Conservation (phyloP, 2,329 filamentous ascomycete genomes). For the Nemania sp. region DNA sequence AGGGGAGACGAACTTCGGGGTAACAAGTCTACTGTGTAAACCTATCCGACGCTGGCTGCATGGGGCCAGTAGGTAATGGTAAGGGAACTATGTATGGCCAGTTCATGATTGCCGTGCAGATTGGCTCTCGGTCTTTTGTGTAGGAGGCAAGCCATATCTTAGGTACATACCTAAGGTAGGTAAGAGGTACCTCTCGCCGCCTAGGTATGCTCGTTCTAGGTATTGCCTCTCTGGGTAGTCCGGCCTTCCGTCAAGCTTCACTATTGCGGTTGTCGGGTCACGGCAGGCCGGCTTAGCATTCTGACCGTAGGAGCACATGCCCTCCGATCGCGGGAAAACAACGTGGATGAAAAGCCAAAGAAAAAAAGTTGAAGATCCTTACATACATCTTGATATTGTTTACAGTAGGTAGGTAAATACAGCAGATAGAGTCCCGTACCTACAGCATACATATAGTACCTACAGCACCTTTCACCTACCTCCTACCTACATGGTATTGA, state of each 20-base stretch:
- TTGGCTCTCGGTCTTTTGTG: slow-evolving; percentile 12
- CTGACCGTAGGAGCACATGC: slow-evolving; percentile 14
- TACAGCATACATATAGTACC: neutral
- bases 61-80: slow-evolving; percentile 37
- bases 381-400: neutral
- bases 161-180: neutral
- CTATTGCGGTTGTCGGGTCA: slow-evolving; percentile 13
- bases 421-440: neutral
- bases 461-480: too few species aligned
- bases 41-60: slow-evolving; percentile 39
- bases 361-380: slow-evolving; percentile 7
- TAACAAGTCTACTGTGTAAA: slow-evolving; percentile 27
- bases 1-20: slow-evolving; percentile 15
- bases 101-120: slow-evolving; percentile 22
- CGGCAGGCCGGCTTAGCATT: slow-evolving; percentile 1
- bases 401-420: too few species aligned
- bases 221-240: slow-evolving; percentile 11
- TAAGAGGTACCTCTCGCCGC: too few species aligned
- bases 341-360: neutral
- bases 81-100: neutral
- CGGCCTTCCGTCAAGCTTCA: neutral
- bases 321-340: slow-evolving; percentile 33
- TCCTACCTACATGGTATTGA: neutral
- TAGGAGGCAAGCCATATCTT: neutral
- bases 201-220: neutral